Evolutionary conservation across 257 asterid species (phyloP).

Genomic region (Ocimum tenuiflorum): DNA sequence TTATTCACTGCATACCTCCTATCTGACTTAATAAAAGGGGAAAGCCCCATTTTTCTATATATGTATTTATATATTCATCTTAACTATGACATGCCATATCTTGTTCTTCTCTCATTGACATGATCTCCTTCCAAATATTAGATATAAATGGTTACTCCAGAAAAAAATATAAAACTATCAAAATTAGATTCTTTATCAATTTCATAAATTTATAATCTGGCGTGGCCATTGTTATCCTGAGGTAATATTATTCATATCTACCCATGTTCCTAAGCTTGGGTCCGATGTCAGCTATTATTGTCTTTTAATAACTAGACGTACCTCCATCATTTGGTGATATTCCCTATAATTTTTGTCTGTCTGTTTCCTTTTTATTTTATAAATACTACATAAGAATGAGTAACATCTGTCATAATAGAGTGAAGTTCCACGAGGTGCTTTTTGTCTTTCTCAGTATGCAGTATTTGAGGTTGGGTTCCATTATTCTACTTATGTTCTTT

Average conservation of each 20-base stretch:
- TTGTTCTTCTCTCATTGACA: background rate
- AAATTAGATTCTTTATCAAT: no score
- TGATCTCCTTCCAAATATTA: background rate
- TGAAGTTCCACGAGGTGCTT: background rate
- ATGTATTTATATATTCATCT: no score
- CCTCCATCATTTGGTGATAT: background rate
- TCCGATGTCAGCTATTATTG: background rate
- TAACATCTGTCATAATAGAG: background rate
- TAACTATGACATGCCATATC: no score
- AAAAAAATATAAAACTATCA: no score
- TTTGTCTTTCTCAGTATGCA: background rate
- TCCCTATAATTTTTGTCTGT: background rate
- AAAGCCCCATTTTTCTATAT: background rate
- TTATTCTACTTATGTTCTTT: conserved; percentile 18
- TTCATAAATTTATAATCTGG: no score
- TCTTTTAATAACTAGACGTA: background rate
- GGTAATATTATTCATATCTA: background rate
- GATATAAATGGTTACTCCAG: background rate
- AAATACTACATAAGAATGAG: background rate
- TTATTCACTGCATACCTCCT: background rate
- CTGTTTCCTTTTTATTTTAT: background rate
- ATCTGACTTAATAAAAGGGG: background rate
- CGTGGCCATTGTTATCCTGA: background rate
- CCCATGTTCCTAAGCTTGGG: conserved; percentile 5
- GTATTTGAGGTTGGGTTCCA: conserved; percentile 8